Conservation (phyloP, 1,284 basidiomycete genomes). For the Cryptococcus sp. region DNA sequence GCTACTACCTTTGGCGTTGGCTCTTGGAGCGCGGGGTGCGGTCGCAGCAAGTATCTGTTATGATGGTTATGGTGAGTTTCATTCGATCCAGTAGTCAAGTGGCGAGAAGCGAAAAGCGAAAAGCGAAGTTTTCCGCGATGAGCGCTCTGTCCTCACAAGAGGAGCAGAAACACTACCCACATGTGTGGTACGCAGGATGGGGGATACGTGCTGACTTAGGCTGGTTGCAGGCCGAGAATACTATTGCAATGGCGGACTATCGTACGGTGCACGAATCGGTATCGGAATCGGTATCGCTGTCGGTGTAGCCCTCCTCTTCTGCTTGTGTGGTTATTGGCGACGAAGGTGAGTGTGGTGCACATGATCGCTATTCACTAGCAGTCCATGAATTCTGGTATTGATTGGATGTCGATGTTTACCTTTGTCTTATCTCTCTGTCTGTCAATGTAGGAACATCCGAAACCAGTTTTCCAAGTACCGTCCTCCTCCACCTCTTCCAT, state of each 20-base stretch:
- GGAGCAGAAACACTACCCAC: too few relatives aligned
- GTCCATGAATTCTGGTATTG: not conserved
- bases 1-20: not conserved
- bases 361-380: not conserved
- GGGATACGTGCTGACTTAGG: not conserved
- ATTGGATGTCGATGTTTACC: not conserved
- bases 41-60: slow-evolving; percentile 13
- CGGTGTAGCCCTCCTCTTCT: slow-evolving; percentile 37
- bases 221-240: slow-evolving; percentile 19
- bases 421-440: not conserved
- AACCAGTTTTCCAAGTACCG: slow-evolving; percentile 34
- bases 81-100: not conserved
- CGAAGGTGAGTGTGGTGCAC: slow-evolving; percentile 36
- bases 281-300: slow-evolving; percentile 48
- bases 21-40: slow-evolving; percentile 3
- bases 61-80: slow-evolving; percentile 19
- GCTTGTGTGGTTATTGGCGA: slow-evolving; percentile 33
- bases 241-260: slow-evolving; percentile 35
- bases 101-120: too few relatives aligned
- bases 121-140: too few relatives aligned
- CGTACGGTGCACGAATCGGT: slow-evolving; percentile 44
- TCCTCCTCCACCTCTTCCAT: slow-evolving; percentile 36
- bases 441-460: slow-evolving; percentile 31
- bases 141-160: too few relatives aligned
- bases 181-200: too few relatives aligned